Evolutionary conservation across 371 early-diverging fungal species (phyloP), one percentile per base, ranked within the genome.

Genomic region (Entomophthora muscae): DNA sequence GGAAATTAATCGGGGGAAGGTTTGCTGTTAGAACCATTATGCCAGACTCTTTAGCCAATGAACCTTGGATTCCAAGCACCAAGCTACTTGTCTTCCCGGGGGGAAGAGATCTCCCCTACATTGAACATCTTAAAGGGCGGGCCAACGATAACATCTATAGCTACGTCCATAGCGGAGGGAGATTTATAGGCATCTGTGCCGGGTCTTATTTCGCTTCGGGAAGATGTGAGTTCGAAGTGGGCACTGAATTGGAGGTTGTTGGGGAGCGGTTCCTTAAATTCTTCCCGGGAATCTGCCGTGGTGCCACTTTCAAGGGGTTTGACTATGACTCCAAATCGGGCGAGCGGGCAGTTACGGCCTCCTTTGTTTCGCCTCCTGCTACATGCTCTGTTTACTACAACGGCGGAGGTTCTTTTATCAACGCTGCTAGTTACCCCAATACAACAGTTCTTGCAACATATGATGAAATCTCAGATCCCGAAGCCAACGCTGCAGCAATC

Each of bases 151-250:
- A 80, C 26, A 89, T 97, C 63, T 64, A 68, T 17, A 63, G 71
- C 13, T 98, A 82, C 75, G 90, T 96, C 1, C 32, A 70, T 0
- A 63, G 68, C n/a, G 95, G 95, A 7, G 98, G 98, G 1, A 75
- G 78, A 13, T 95, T 90, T 68, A 71, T 92, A 32, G 98, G 98
- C 0, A 76, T 98, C 12, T 94, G 97, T 68, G 95, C 93, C 0
- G 98, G 97, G 12, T 95, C 85, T 0, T 93, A 94, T 69, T 94
- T 88, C 72, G 95, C 79, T 1, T 76, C 81, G 22, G 68, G 66
- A 0, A 64, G 71, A 21, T 80, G 89, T 32, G 86, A 83, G 65
- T 94, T 95, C 73, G 93, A 94, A 72, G 73, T 75, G 1, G 82
- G 83, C 12, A 66, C 76, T 21, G 61, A 66, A 1, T 68, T 87